A percentile compares a stretch with the other conserved stretches of the same genome.
Evolutionary conservation across 2,329 filamentous ascomycete genomes (phyloP).

Genomic region (Hypoxylon sp.): DNA sequence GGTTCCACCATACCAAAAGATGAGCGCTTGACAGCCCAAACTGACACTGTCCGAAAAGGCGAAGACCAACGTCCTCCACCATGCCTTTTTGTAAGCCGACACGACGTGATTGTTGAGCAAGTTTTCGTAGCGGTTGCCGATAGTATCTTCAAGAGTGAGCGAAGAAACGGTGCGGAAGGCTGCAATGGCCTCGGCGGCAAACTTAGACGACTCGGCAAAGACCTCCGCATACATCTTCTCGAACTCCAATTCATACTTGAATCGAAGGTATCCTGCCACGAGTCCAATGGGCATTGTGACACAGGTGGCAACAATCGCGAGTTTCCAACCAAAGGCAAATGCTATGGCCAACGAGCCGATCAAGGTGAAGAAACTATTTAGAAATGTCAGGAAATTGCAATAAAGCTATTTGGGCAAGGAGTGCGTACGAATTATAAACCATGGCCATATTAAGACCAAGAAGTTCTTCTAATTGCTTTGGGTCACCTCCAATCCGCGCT

Average conservation of each 20-base stretch:
- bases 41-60: conserved; percentile 78
- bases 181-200: conserved; percentile 80
- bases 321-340: conserved; percentile 83
- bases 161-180: conserved; percentile 81
- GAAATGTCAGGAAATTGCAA: conserved; percentile 5
- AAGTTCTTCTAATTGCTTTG: conserved; percentile 73
- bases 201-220: conserved; percentile 80
- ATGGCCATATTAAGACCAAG: conserved; percentile 75
- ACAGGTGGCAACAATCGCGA: conserved; percentile 76
- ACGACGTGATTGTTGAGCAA: conserved; percentile 72
- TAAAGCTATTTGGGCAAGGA: not conserved
- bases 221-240: conserved; percentile 77
- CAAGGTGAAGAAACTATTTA: conserved; percentile 69
- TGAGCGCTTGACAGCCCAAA: conserved; percentile 73
- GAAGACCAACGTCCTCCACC: conserved; percentile 75
- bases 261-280: conserved; percentile 64
- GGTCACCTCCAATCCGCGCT: conserved; percentile 68
- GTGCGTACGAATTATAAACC: conserved; percentile 66
- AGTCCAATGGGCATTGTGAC: conserved; percentile 69
- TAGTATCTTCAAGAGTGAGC: conserved; percentile 77
- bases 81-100: conserved; percentile 72
- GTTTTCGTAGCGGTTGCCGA: conserved; percentile 71
- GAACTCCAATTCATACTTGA: conserved; percentile 75
- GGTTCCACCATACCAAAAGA: conserved; percentile 76
- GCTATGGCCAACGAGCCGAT: conserved; percentile 75